Evolutionary conservation across 352 stramenopile species (phyloP).

Genomic region (Blastocystis hominis): DNA sequence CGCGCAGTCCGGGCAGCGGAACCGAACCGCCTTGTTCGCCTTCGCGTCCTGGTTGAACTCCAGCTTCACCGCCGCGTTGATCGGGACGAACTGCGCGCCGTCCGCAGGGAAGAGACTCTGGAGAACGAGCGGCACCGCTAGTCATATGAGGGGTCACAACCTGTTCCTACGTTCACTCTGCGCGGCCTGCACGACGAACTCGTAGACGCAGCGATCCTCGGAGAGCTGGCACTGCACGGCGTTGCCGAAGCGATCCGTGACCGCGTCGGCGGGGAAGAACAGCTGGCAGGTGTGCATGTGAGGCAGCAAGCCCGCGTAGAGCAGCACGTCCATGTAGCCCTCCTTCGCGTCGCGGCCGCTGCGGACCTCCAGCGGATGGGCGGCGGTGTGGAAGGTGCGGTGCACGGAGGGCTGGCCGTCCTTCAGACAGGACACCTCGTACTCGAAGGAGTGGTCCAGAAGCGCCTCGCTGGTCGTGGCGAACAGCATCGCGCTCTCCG

Average conservation of each 20-base stretch:
- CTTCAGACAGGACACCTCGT: not conserved
- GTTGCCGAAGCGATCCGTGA: not conserved
- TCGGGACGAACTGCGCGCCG: slow-evolving; percentile 1
- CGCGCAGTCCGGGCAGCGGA: slow-evolving; percentile 31
- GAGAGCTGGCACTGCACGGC: not conserved
- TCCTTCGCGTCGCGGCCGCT: not conserved
- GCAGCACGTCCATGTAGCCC: not conserved
- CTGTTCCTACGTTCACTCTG: not conserved
- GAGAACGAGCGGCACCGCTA: not conserved
- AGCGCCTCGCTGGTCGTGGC: not conserved
- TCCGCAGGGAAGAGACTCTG: not conserved
- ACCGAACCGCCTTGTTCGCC: not conserved
- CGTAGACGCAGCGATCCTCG: not conserved
- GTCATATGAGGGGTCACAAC: not conserved
- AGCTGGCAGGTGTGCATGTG: slow-evolving; percentile 7
- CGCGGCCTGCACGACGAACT: not conserved
- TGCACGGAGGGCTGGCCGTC: not conserved
- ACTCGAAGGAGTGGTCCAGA: not conserved
- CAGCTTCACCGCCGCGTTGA: not conserved
- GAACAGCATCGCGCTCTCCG: not conserved
- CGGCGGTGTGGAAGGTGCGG: not conserved
- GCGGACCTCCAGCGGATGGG: not conserved
- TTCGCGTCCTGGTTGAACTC: slow-evolving; percentile 4
- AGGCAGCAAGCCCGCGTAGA: not conserved
- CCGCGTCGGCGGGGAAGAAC: not conserved